Evolutionary conservation across 306 rosid genomes (phyloP), one percentile per base, ranked within the genome.

Genomic region (Acacia confusa): DNA sequence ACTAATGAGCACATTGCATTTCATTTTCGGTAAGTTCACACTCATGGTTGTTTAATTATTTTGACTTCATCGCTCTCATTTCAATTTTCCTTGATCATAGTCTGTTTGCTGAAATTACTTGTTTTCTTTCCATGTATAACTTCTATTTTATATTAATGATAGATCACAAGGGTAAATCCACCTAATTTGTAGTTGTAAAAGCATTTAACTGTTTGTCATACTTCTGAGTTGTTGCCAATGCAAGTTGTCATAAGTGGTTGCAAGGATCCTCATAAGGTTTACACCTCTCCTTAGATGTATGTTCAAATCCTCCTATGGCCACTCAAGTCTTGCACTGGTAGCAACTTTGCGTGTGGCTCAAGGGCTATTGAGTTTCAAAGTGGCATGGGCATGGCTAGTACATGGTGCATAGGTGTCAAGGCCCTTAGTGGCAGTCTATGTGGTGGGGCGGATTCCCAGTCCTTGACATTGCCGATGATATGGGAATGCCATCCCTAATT

Each of bases 1-100:
- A 4, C 72, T 94, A 74, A 90, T 94, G 84, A 91, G 95, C 77
- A 34, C 97, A 22, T 25, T 93, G 77, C 92, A 87, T 76, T 94
- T 94, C 79, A 83, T 86, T 76, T 94, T 94, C 12, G 98, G 98
- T 94, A 84, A 79, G 89, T 81, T 79, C 55, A 17, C 17, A 41
- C 70, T 66, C 15, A 34, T 61, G 25, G 45, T 71, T 65, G 34
- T 78, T 34, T 67, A n/a, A 58, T 68, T 75, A 15, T 48, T 75
- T 69, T 25, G 19, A 36, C 66, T 60, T 58, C 2, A 3, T n/a
- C 27, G 36, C 61, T 17, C 47, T 47, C 28, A 25, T 48, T 36
- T 44, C 7, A 20, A 28, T 57, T 60, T 13, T 72, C 47, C 15
- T n/a, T 72, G 22, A 34, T 20, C 58, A 34, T 19, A 41, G 36